Conservation (phyloP, 192 early-diverging fungal genomes). For the Coemansia interrupta region DNA sequence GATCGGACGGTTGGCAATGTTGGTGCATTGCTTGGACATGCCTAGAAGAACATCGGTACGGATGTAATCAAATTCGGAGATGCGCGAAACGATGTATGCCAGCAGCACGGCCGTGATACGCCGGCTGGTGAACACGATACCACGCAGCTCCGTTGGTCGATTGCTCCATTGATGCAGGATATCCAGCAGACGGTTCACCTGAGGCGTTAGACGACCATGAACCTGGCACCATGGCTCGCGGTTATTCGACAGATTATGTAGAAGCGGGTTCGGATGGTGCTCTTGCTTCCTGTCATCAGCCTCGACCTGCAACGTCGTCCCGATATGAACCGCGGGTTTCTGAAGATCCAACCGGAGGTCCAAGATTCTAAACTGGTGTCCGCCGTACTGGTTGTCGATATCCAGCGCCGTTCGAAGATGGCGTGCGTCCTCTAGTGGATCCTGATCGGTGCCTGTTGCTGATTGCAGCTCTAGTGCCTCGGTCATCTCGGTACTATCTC, state of each 20-base stretch:
- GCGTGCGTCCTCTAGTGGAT: slow-evolving; percentile 8
- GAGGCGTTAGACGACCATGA: slow-evolving; percentile 57
- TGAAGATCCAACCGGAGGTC: not conserved
- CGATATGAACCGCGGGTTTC: not conserved
- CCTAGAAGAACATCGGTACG: slow-evolving; percentile 44
- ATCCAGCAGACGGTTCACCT: slow-evolving; percentile 64
- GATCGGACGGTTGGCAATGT: slow-evolving; percentile 29
- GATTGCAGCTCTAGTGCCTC: not conserved
- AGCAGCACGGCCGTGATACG: slow-evolving; percentile 70
- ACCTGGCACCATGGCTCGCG: slow-evolving; percentile 31
- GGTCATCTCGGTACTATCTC: not conserved
- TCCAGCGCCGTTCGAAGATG: slow-evolving; percentile 16
- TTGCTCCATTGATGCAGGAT: slow-evolving; percentile 56
- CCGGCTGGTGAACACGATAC: slow-evolving; percentile 82
- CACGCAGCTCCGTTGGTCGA: slow-evolving; percentile 62
- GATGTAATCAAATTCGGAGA: slow-evolving; percentile 55
- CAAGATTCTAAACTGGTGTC: not conserved
- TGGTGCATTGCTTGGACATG: slow-evolving; percentile 15
- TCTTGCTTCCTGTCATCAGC: not conserved
- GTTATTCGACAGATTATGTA: slow-evolving; percentile 7
- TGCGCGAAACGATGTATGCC: slow-evolving; percentile 44
- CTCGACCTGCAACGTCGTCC: not conserved
- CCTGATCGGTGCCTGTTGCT: not conserved
- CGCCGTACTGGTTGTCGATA: slow-evolving; percentile 13
- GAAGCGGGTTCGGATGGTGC: slow-evolving; percentile 21